phyloP scores from a whole-genome alignment of 2,329 filamentous ascomycete species.

The Hyphodiscus sp. region DNA sequence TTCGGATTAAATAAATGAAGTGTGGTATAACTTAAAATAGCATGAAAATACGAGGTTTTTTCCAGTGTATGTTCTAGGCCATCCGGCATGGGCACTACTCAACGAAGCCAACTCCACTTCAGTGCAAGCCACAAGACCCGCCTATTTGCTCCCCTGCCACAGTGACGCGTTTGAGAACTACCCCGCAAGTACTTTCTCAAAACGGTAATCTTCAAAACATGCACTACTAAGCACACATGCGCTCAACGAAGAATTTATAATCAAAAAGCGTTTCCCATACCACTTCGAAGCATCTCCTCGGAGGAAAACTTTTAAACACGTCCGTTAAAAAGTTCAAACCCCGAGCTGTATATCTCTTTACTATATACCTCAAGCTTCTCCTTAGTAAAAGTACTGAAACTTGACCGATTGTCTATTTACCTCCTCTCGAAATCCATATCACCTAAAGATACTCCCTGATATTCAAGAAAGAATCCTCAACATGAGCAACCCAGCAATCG shows the following conservation, averaged over 20 bases:
- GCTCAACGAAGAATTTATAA: no score
- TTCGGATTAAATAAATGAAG: neutral
- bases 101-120: no score
- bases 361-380: neutral
- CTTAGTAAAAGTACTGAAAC: neutral
- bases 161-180: neutral
- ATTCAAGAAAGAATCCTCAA: neutral
- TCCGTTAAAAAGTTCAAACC: neutral
- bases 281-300: neutral
- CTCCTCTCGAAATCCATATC: no score
- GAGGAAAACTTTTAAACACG: neutral
- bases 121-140: no score
- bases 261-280: neutral
- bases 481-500: constrained; percentile 13
- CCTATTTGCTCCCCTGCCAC: no score
- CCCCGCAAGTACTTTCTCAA: neutral
- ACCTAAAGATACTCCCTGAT: no score
- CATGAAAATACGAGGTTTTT: neutral
- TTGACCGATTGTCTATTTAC: neutral
- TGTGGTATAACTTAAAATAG: neutral
- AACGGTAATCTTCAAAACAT: neutral
- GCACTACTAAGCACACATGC: neutral
- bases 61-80: no score
- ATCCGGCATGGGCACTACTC: no score
- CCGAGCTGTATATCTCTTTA: neutral